Evolutionary conservation across 805 yeast genomes (phyloP).

Genomic region (Candida broadrunensis): DNA sequence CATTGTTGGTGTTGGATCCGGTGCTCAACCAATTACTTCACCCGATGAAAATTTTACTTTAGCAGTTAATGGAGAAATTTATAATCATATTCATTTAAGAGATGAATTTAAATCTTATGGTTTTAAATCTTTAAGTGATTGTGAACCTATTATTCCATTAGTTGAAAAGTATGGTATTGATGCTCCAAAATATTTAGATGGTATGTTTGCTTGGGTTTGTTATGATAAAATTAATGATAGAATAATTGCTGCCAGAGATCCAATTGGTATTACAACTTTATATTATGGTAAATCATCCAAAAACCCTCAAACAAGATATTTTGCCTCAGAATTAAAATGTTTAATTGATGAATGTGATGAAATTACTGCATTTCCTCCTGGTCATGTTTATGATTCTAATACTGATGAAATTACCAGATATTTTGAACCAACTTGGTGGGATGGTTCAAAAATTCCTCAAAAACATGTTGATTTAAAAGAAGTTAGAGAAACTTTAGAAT

Average conservation of each 20-base stretch:
- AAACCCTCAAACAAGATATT: constrained; percentile 74
- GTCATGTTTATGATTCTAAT: constrained; percentile 90
- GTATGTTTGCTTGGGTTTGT: constrained; percentile 95
- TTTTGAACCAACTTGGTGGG: constrained; percentile 95
- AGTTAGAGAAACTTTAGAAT: constrained; percentile 80
- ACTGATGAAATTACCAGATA: constrained; percentile 86
- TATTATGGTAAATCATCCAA: constrained; percentile 85
- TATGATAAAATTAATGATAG: constrained; percentile 85
- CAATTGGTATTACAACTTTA: constrained; percentile 93
- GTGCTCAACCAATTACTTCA: constrained; percentile 95
- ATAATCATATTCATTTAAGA: constrained; percentile 92
- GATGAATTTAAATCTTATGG: constrained; percentile 66
- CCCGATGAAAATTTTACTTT: constrained; percentile 69
- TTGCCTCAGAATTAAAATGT: constrained; percentile 94
- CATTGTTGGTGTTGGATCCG: constrained; percentile 94
- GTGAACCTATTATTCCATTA: constrained; percentile 96
- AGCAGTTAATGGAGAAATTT: constrained; percentile 97
- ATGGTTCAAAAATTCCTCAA: constrained; percentile 70
- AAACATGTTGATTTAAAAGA: constrained; percentile 68
- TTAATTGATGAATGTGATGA: constrained; percentile 91
- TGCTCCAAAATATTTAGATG: constrained; percentile 91
- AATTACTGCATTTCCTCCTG: constrained; percentile 95
- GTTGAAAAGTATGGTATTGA: constrained; percentile 83
- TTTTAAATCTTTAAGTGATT: constrained; percentile 86
- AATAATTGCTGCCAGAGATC: constrained; percentile 96